Conservation (phyloP, 768 basidiomycete species). For the Hypholoma fasciculare region DNA sequence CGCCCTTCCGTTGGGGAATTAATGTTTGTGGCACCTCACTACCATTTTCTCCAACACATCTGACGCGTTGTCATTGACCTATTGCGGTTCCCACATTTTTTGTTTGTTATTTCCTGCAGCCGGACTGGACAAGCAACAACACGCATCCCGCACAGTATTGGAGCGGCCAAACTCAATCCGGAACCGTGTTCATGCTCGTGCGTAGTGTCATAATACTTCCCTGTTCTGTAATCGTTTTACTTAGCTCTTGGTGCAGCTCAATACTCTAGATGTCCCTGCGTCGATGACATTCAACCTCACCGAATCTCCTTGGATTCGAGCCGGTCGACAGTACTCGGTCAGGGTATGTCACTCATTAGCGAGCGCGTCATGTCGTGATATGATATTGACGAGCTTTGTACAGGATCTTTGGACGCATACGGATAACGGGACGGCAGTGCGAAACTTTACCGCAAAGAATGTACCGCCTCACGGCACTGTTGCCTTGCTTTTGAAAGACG, state of each 20-base stretch:
- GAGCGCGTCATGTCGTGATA: neutral
- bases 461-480: slow-evolving; percentile 72
- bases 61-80: neutral
- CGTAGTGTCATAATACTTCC: slow-evolving; percentile 9
- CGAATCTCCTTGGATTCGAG: slow-evolving; percentile 70
- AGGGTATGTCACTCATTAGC: slow-evolving; percentile 39
- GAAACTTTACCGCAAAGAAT: slow-evolving; percentile 49
- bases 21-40: slow-evolving; percentile 42
- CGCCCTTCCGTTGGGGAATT: slow-evolving; percentile 71
- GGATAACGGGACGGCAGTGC: slow-evolving; percentile 64
- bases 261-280: slow-evolving; percentile 53
- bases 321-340: slow-evolving; percentile 64
- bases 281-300: slow-evolving; percentile 63
- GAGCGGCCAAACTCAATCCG: slow-evolving; percentile 64
- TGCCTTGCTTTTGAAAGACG: slow-evolving; percentile 66
- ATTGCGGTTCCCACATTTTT: neutral
- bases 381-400: neutral
- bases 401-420: slow-evolving; percentile 77
- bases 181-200: slow-evolving; percentile 69
- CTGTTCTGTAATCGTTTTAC: too few species aligned
- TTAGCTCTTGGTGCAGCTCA: slow-evolving; percentile 39
- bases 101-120: slow-evolving; percentile 19
- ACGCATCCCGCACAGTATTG: slow-evolving; percentile 66
- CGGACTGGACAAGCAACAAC: slow-evolving; percentile 39
- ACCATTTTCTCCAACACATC: neutral